These are phyloP conservation scores for Pichia sp. DNA, from an alignment of 1,139 yeast genomes.

Conservation along the genomic window DNA sequence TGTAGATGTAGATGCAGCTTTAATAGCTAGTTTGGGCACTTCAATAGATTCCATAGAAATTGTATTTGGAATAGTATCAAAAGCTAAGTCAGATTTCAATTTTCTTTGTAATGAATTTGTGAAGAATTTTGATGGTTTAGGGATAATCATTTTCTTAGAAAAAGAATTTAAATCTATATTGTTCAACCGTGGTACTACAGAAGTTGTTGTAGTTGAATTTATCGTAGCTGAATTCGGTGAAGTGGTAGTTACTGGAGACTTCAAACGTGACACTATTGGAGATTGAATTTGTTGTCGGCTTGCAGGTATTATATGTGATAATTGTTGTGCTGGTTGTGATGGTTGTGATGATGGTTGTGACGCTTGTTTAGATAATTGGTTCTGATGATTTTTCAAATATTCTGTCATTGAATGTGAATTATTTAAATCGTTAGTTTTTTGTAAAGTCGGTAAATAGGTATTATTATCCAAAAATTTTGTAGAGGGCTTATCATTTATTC, in stretches of 20 bases:
- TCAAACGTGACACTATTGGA: background rate
- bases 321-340: background rate
- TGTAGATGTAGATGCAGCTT: background rate
- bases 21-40: background rate
- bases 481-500: background rate
- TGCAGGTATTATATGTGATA: background rate
- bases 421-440: background rate
- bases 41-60: slow-evolving; percentile 1
- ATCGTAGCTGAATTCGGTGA: background rate
- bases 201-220: background rate
- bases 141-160: background rate
- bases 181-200: background rate
- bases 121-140: background rate
- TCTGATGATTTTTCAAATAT: background rate
- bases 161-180: background rate
- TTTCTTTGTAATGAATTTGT: background rate
- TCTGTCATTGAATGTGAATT: background rate
- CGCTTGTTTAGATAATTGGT: no score
- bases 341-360: background rate
- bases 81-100: background rate
- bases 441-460: slow-evolving; percentile 1
- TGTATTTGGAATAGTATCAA: background rate
- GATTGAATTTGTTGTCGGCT: background rate
- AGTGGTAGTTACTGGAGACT: background rate
- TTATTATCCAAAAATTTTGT: background rate